Evolutionary conservation across 2,329 filamentous ascomycete genomes (phyloP).

Genomic region (Drechslerella dactyloides): DNA sequence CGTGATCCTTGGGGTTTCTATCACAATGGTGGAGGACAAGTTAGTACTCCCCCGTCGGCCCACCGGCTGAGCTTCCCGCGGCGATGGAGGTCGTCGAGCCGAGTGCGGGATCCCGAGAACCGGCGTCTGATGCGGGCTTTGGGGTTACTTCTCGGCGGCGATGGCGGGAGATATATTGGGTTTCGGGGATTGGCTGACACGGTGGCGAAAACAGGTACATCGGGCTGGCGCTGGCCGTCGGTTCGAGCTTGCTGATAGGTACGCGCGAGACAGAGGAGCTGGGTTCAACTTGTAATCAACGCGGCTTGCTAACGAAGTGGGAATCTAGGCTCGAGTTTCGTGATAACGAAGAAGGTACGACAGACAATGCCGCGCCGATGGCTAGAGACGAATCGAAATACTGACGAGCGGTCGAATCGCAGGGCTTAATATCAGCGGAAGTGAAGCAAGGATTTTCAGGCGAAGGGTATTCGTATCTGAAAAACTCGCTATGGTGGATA

Average conservation of each 20-base stretch:
- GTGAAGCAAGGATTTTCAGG: conserved; percentile 95
- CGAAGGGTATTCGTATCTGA: conserved; percentile 91
- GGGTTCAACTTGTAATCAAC: conserved; percentile 15
- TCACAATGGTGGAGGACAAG: conserved; percentile 61
- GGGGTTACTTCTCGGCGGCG: not conserved
- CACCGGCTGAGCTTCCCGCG: conserved; percentile 9
- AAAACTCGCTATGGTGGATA: conserved; percentile 96
- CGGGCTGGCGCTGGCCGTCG: conserved; percentile 75
- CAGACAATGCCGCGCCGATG: too few relatives aligned
- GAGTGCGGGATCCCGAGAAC: not conserved
- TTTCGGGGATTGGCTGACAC: conserved; percentile 16
- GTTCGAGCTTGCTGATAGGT: conserved; percentile 78
- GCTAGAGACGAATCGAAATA: not conserved
- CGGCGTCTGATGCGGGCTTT: not conserved
- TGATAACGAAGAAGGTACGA: conserved; percentile 97
- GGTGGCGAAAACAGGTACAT: conserved; percentile 67
- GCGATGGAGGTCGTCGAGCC: not conserved
- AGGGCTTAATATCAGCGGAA: conserved; percentile 89
- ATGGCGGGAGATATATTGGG: not conserved
- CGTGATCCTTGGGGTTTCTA: conserved; percentile 26
- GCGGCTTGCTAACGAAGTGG: conserved; percentile 28
- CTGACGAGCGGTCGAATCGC: conserved; percentile 50
- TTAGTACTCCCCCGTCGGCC: conserved; percentile 55
- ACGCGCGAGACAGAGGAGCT: conserved; percentile 56
- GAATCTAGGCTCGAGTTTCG: conserved; percentile 82